phyloP scores from a whole-genome alignment of 345 rosid species.

The Boechera retrofracta region DNA sequence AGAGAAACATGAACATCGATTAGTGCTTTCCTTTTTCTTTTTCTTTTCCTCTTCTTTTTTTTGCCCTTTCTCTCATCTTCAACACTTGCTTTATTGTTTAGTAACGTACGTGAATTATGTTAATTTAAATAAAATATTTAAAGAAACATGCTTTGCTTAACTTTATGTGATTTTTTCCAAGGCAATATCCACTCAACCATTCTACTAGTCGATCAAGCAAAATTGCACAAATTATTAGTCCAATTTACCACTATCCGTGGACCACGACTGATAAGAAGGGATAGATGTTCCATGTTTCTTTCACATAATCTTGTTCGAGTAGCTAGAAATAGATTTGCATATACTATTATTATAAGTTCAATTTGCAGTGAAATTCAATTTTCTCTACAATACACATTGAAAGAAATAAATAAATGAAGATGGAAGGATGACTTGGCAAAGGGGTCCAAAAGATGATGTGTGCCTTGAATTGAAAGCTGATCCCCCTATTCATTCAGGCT shows the following conservation, averaged over 20 bases:
- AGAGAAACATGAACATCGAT: constrained; percentile 43
- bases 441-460: constrained; percentile 19
- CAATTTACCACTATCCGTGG: constrained; percentile 2
- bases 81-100: constrained; percentile 37
- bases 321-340: background rate
- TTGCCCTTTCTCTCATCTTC: constrained; percentile 36
- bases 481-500: constrained; percentile 2
- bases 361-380: background rate
- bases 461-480: constrained; percentile 29
- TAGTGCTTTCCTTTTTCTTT: constrained; percentile 42
- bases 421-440: constrained; percentile 34
- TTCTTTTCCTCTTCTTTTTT: constrained; percentile 21
- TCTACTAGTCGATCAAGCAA: constrained; percentile 5
- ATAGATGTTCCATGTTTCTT: constrained; percentile 1
- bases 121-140: background rate
- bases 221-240: background rate
- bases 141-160: constrained; percentile 27
- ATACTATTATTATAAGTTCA: background rate
- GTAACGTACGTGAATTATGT: constrained; percentile 37
- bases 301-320: background rate
- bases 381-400: background rate
- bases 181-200: constrained; percentile 32
- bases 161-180: constrained; percentile 9
- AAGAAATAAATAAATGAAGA: constrained; percentile 18
- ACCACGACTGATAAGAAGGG: constrained; percentile 16